A percentile compares a stretch with the other conserved stretches of the same genome.
phyloP scores from a whole-genome alignment of 1,284 basidiomycete species.

The Coriolopsis trogii region DNA sequence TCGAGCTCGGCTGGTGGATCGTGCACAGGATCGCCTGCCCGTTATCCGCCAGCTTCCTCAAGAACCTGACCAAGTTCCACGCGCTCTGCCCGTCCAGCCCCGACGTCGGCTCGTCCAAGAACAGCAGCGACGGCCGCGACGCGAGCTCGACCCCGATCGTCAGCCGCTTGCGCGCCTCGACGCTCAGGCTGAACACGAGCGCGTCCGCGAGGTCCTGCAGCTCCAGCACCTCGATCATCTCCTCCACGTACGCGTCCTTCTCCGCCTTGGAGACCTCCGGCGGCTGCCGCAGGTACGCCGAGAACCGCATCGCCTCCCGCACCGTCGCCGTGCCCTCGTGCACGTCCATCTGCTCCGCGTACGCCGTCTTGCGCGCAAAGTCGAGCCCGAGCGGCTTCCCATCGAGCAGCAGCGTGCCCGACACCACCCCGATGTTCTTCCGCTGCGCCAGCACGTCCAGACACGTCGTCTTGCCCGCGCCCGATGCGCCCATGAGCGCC shows the following conservation, averaged over 20 bases:
- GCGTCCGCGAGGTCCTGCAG: slow-evolving; percentile 67
- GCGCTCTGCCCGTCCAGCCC: slow-evolving; percentile 77
- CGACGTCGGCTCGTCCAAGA: slow-evolving; percentile 64
- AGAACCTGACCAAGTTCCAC: slow-evolving; percentile 83
- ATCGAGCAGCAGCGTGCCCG: slow-evolving; percentile 82
- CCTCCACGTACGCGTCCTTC: slow-evolving; percentile 82
- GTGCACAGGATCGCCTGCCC: slow-evolving; percentile 83
- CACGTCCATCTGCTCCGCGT: slow-evolving; percentile 83
- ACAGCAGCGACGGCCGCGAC: slow-evolving; percentile 79
- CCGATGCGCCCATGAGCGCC: slow-evolving; percentile 80
- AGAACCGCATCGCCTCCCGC: slow-evolving; percentile 89
- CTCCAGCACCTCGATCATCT: slow-evolving; percentile 74
- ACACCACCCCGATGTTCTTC: slow-evolving; percentile 84
- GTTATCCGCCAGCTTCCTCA: slow-evolving; percentile 82
- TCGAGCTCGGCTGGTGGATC: slow-evolving; percentile 76
- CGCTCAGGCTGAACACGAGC: slow-evolving; percentile 61
- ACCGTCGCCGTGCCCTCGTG: slow-evolving; percentile 88
- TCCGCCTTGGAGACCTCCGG: slow-evolving; percentile 70
- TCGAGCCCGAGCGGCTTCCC: slow-evolving; percentile 75
- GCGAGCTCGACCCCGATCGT: slow-evolving; percentile 91
- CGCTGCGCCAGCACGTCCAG: slow-evolving; percentile 89
- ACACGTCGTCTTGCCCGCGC: slow-evolving; percentile 82
- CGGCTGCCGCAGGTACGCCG: slow-evolving; percentile 89
- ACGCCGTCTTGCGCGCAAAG: slow-evolving; percentile 82
- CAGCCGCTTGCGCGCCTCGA: slow-evolving; percentile 84